Evolutionary conservation across 2,329 filamentous ascomycete genomes (phyloP), one percentile per base, ranked within the genome.

Genomic region (Paraphaeosphaeria minitans): DNA sequence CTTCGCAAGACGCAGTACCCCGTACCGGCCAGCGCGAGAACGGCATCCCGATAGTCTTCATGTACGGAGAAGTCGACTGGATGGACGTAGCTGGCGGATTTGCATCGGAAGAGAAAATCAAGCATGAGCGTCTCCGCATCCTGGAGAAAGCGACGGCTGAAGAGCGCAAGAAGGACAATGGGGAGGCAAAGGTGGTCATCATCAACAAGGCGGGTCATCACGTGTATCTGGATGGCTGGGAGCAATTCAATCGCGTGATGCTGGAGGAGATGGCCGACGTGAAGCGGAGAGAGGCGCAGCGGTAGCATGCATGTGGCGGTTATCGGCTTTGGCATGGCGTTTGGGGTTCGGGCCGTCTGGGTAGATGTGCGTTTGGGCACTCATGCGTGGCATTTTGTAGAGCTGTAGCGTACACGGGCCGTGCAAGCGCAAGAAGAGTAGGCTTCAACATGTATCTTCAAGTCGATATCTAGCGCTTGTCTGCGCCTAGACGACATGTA

Each of bases 61-160:
- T 98, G 90, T 99, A 99, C 73, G 95, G 95, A 63, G 93, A 98
- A 69, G 89, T 95, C 71, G 95, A 99, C 81, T 99, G 95, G 95
- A 99, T 99, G 95, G 95, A 99, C 66, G 88, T 95, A 9, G 87
- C 87, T 0, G 95, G 93, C 29, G 95, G 95, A 0, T 86, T 88
- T 48, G 92, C 90, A 0, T 88, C 93, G 0, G 86, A 90, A 71
- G 86, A 93, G 77, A 93, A 90, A 75, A 84, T 98, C 13, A 88
- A 91, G 60, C 83, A 88, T 58, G 87, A 89, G 62, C 85, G 85
- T 63, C 78, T 79, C 27, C 84, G 85, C 51, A 81, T 84, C 0
- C 78, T 97, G 3, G 77, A 83, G 13, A 77, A 83, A 22, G 90
- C 85, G 8, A 89, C 84, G 0, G 80, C 83, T 1, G 89, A 92